Conservation (phyloP, 495 filamentous ascomycete genomes). For the Talaromyces borbonicus region DNA sequence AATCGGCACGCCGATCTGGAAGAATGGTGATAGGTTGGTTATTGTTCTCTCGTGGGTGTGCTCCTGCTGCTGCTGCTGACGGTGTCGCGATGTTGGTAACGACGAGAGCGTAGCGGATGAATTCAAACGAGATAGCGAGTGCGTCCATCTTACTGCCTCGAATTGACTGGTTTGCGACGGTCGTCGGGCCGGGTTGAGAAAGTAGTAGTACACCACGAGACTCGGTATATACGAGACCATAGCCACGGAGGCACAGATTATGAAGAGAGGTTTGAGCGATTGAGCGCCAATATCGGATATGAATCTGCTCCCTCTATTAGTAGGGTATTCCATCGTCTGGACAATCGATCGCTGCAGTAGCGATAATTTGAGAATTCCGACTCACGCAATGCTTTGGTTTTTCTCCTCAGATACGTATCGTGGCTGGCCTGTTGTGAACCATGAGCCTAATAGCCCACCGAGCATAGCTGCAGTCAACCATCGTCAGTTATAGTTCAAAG, state of each 20-base stretch:
- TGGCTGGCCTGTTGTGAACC: constrained; percentile 3
- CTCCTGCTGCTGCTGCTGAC: neutral
- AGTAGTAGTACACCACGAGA: neutral
- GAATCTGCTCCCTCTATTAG: neutral
- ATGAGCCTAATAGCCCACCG: constrained; percentile 2
- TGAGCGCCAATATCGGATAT: constrained; percentile 8
- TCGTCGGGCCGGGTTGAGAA: neutral
- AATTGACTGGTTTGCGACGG: neutral
- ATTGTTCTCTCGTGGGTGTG: too few species aligned
- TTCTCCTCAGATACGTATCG: constrained; percentile 7
- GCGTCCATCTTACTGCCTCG: neutral
- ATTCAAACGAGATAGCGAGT: neutral
- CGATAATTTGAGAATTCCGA: neutral
- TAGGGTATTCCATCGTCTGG: neutral
- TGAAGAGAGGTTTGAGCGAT: constrained; percentile 5
- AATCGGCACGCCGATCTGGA: neutral
- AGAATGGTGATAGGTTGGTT: neutral
- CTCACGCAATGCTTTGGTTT: constrained; percentile 4
- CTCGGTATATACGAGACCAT: constrained; percentile 5
- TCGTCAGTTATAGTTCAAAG: neutral
- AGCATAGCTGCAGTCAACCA: constrained; percentile 5
- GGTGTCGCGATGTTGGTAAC: neutral
- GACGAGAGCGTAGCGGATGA: neutral
- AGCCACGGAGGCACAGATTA: constrained; percentile 1
- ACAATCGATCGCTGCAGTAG: neutral